Evolutionary conservation across 495 filamentous ascomycete species (phyloP), one percentile per base, ranked within the genome.

Genomic region (Rostrohypoxylon terebratum): DNA sequence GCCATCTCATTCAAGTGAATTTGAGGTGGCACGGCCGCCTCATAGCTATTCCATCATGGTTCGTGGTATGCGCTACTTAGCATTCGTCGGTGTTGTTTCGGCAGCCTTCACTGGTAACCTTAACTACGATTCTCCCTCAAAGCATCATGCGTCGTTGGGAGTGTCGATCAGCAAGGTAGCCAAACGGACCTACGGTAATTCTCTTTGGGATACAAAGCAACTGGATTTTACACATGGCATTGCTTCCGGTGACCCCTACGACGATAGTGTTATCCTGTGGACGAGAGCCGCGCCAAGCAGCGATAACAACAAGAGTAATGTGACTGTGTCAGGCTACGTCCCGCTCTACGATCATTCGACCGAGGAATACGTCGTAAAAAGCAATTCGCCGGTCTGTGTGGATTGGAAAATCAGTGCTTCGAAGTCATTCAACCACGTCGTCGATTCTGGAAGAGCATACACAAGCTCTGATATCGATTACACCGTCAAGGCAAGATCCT

Each of bases 381-480:
- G 86, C n/a, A 84, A 81, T 31, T 79, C 85, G 8, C 86, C 89
- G 0, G 82, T 89, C 57, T 91, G 89, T 73, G 83, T 90, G 0
- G 78, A 86, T 20, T 91, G 85, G 79, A 77, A 78, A 21, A 77
- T 79, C 13, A 77, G 80, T 34, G 67, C 64, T 7, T 81, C 85
- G 61, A 61, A 80, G 28, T 72, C 70, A 20, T 78, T 87, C 10
- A 57, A 69, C 10, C 62, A 78, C 13, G 71, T 86, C 20, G 82
- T 82, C 5, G 79, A 82, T 57, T 72, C 77, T 8, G 88, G 89
- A 3, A 85, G 77, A 4, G 88, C 80, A 1, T 90, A 87, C 74
- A 91, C 89, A 0, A 88, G 81, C 51, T 87, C 85, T 6, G 89
- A 91, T 75, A 84, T 91, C 36, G 89, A 91, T 64, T 91, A 86